Base-by-base conservation (phyloP, 352 stramenopile genomes). In the Pythium periplocum region DNA sequence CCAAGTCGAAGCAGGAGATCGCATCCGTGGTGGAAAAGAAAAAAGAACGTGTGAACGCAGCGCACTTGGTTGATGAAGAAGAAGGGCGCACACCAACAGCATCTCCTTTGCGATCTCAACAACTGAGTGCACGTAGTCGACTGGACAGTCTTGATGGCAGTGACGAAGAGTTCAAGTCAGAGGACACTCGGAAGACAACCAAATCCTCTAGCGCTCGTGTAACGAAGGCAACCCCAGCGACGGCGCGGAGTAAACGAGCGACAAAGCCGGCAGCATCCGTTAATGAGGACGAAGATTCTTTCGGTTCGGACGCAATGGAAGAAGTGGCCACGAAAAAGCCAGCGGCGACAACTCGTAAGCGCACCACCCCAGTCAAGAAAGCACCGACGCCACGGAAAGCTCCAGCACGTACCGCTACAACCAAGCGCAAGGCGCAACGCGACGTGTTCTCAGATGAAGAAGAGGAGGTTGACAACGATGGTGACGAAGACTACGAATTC, bases 21-120 rank as follows among this genome's bases (percentile, higher is more conserved):
- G n/a, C 75, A 1, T 71, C 53, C 31, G 78, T 70, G n/a, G 70
- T 91, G 12, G 78, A 75, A 46, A 82, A 83, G 66, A 83, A 89
- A 42, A 82, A 83, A 45, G 78, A 87, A 31, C 60, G 74, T 38
- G 55, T 54, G 1, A 67, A 91, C 46, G 78, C 78, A 0, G 66
- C 82, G 45, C 64, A 83, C 26, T 53, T 73, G 47, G 55, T 87
- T 4, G 55, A 78, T 17, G 59, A 79, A 55, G 73, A 87, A 42
- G 70, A 88, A 33, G 51, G 46, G 45, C 60, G 46, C 1, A 26
- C 47, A 55, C 34, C 51, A 64, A 33, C 38, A 64, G 12, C 17
- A 48, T 48, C 17, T 26, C 17, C 17, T 26, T 26, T 26, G 17
- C 17, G 17, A 26, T 26, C 17, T 26, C 17, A 26, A 26, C 17